phyloP scores from a whole-genome alignment of 306 rosid genomes.

The Boehmeria nivea region DNA sequence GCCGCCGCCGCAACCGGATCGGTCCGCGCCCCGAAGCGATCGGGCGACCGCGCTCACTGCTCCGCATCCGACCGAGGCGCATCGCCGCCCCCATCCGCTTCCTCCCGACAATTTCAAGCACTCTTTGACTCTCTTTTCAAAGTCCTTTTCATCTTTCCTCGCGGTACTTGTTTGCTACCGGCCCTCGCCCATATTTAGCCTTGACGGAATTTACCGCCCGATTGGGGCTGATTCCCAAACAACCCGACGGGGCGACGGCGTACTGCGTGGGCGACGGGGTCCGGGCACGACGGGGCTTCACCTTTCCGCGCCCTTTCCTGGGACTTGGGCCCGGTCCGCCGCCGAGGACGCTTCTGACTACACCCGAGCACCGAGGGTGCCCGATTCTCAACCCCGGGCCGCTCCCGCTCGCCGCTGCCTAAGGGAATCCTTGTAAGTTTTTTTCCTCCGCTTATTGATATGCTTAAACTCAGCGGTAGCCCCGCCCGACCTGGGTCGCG shows the following conservation, averaged over 20 bases:
- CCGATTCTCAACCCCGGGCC: constrained; percentile 3
- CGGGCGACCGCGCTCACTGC: neutral
- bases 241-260: constrained; percentile 2
- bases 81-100: constrained; percentile 9
- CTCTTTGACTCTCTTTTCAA: constrained; percentile 21
- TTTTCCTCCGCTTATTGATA: constrained; percentile 13
- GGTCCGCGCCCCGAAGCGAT: neutral
- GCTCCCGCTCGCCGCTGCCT: constrained; percentile 15
- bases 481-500: constrained; percentile 16
- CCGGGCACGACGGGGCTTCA: too few relatives aligned
- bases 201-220: constrained; percentile 12
- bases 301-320: neutral
- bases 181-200: constrained; percentile 10
- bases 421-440: constrained; percentile 16
- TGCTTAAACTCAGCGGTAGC: constrained; percentile 12
- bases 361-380: neutral
- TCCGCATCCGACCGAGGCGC: neutral
- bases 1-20: neutral
- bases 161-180: neutral
- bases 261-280: neutral
- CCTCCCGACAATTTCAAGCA: constrained; percentile 18
- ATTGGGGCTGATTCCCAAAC: constrained; percentile 14
- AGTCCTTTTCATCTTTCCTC: constrained; percentile 24
- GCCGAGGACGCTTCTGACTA: constrained; percentile 9
- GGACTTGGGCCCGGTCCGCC: neutral